Conservation (phyloP, 306 rosid species). For the Prunus mira region DNA sequence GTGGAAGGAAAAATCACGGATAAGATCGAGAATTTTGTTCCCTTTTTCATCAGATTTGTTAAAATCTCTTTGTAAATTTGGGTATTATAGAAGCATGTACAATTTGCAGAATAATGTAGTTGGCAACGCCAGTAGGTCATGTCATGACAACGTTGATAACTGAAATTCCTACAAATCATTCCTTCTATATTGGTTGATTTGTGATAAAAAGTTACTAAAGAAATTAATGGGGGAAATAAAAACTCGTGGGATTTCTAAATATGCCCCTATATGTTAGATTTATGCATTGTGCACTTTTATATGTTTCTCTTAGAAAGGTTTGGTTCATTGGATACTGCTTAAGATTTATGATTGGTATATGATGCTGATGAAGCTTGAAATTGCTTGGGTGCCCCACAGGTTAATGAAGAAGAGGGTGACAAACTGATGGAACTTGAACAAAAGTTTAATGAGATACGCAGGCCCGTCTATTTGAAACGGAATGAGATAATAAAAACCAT, state of each 20-base stretch:
- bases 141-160: not conserved
- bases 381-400: constrained; percentile 39
- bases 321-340: not conserved
- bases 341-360: not conserved
- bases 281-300: not conserved
- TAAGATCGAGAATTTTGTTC: not conserved
- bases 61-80: not conserved
- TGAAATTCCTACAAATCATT: not conserved
- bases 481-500: constrained; percentile 62
- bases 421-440: constrained; percentile 71
- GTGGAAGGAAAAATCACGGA: not conserved
- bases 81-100: not conserved
- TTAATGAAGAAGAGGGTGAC: constrained; percentile 76
- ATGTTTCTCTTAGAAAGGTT: not conserved
- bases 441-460: constrained; percentile 65
- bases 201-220: not conserved
- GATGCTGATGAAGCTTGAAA: constrained; percentile 17
- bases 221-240: not conserved
- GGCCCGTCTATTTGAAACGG: constrained; percentile 62
- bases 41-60: not conserved
- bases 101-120: not conserved
- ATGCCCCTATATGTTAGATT: not conserved
- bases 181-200: not conserved
- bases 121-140: not conserved
- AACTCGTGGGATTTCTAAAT: not conserved